These are phyloP conservation scores for baker's yeast (Saccharomyces cerevisiae) DNA, from an alignment of 805 yeast genomes.

Conservation along the genomic window DNA sequence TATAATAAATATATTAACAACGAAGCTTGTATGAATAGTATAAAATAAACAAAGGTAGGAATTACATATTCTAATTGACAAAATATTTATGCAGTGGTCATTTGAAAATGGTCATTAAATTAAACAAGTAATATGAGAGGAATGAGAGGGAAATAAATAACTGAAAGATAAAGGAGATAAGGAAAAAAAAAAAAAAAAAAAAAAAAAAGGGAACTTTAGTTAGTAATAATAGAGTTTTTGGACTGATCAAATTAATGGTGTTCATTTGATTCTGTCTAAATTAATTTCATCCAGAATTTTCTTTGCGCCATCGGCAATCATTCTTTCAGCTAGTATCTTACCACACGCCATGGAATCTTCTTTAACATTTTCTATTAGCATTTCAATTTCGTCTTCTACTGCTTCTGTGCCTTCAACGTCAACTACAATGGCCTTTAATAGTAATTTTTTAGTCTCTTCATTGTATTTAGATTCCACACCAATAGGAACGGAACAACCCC, in stretches of 20 bases:
- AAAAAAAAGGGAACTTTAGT: not conserved
- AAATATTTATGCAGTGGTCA: not conserved
- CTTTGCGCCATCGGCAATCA: slow-evolving; percentile 75
- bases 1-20: not conserved
- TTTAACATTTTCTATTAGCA: slow-evolving; percentile 32
- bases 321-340: slow-evolving; percentile 50
- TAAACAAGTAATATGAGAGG: slow-evolving; percentile 8
- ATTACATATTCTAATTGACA: not conserved
- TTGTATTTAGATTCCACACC: slow-evolving; percentile 68
- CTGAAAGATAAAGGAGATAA: not conserved
- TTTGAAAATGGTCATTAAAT: not conserved
- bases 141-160: not conserved
- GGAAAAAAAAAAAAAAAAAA: not conserved
- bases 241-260: slow-evolving; percentile 22
- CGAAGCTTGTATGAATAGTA: not conserved
- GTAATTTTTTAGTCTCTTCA: slow-evolving; percentile 38
- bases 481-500: slow-evolving; percentile 96
- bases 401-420: slow-evolving; percentile 71
- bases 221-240: not conserved
- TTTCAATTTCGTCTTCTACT: slow-evolving; percentile 45
- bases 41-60: not conserved
- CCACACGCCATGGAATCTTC: slow-evolving; percentile 70
- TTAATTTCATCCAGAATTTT: slow-evolving; percentile 73
- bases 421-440: slow-evolving; percentile 65
- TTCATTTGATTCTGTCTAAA: slow-evolving; percentile 47